Conservation (phyloP, 352 stramenopile species). For the Globisporangium abappressorium region DNA sequence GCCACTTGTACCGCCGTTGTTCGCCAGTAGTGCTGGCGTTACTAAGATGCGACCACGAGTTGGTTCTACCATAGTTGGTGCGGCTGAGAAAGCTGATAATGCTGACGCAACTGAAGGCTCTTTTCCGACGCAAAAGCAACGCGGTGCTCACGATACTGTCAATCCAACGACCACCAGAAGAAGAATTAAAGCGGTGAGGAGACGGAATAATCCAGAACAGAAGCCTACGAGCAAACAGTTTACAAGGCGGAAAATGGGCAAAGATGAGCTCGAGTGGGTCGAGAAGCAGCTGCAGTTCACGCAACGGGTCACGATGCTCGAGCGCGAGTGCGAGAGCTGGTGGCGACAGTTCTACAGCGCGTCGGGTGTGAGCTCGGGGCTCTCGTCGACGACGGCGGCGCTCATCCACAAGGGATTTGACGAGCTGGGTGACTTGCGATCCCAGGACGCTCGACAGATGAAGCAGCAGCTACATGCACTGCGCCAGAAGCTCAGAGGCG, state of each 20-base stretch:
- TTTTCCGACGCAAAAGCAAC: neutral
- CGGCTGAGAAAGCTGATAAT: neutral
- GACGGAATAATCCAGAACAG: conserved; percentile 14
- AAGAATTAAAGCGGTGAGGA: conserved; percentile 25
- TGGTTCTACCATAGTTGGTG: neutral
- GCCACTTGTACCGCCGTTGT: conserved; percentile 17
- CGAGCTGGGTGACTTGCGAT: conserved; percentile 28
- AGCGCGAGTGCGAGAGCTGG: conserved; percentile 50
- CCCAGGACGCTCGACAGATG: conserved; percentile 31
- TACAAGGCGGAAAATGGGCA: conserved; percentile 26
- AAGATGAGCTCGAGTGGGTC: conserved; percentile 49
- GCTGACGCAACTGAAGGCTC: neutral
- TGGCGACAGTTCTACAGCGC: conserved; percentile 53
- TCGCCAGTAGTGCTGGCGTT: neutral
- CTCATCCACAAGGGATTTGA: conserved; percentile 44
- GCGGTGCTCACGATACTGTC: neutral
- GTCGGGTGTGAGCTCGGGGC: conserved; percentile 15
- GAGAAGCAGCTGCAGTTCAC: conserved; percentile 64
- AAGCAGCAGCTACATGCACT: conserved; percentile 35
- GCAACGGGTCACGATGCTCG: conserved; percentile 31
- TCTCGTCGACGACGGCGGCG: conserved; percentile 16
- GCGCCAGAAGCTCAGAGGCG: conserved; percentile 22
- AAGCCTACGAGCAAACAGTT: neutral
- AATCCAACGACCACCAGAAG: neutral
- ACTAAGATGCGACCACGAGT: neutral